Percentiles rank a stretch among this genome's conserved stretches.
Evolutionary conservation across 768 basidiomycete species (phyloP).

Genomic region (Amanita polypyramis): DNA sequence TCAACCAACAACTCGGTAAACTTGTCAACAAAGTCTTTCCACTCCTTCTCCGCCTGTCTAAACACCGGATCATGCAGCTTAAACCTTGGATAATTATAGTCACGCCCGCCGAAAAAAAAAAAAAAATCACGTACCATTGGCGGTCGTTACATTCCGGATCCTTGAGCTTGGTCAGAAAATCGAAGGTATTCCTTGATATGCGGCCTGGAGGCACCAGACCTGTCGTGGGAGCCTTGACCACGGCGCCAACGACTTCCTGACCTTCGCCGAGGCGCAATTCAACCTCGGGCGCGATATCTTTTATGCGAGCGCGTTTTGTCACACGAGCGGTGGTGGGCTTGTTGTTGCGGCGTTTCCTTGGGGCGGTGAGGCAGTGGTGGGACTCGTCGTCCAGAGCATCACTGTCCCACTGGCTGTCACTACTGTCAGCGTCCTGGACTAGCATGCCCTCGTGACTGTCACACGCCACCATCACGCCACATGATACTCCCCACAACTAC

Average conservation of each 20-base stretch:
- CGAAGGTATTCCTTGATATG: slow-evolving; percentile 76
- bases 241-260: slow-evolving; percentile 60
- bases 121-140: slow-evolving; percentile 43
- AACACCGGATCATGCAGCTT: slow-evolving; percentile 76
- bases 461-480: too few species aligned
- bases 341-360: slow-evolving; percentile 15
- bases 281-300: slow-evolving; percentile 21
- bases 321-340: not conserved
- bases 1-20: slow-evolving; percentile 60
- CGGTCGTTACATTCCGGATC: slow-evolving; percentile 78
- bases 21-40: slow-evolving; percentile 71
- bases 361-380: too few species aligned
- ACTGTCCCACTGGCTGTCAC: slow-evolving; percentile 21
- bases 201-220: slow-evolving; percentile 82
- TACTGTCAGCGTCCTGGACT: not conserved
- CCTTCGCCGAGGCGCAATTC: slow-evolving; percentile 46
- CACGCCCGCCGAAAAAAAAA: not conserved
- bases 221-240: slow-evolving; percentile 73
- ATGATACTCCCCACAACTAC: too few species aligned
- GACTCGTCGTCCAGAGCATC: slow-evolving; percentile 38
- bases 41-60: slow-evolving; percentile 78
- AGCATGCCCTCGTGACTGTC: too few species aligned
- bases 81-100: slow-evolving; percentile 45
- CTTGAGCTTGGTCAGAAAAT: slow-evolving; percentile 62
- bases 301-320: slow-evolving; percentile 20